phyloP scores from a whole-genome alignment of 1,284 basidiomycete genomes.

The Apiotrichum gracile region DNA sequence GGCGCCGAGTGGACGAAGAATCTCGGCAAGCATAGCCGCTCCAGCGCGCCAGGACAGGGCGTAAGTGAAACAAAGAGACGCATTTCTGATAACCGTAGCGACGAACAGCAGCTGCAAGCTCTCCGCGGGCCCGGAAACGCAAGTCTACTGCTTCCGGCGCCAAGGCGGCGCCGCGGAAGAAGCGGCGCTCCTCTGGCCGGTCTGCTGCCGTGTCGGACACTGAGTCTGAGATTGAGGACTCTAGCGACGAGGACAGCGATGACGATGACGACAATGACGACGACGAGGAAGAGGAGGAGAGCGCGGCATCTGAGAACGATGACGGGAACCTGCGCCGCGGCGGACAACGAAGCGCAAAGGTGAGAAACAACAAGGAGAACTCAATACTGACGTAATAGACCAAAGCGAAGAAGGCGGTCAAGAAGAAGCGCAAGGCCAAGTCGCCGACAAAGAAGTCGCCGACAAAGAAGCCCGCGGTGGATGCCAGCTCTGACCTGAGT shows the following conservation, averaged over 20 bases:
- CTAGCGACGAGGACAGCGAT: conserved; percentile 5
- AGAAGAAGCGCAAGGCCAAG: background rate
- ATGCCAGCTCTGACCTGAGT: conserved; percentile 1
- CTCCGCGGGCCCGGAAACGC: background rate
- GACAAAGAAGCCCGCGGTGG: background rate
- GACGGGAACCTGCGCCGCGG: conserved; percentile 35
- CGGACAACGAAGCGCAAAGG: conserved; percentile 39
- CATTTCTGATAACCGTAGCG: background rate
- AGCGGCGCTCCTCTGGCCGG: conserved; percentile 1
- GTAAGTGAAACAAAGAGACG: background rate
- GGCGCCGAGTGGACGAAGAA: conserved; percentile 19
- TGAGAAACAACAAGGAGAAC: conserved; percentile 13
- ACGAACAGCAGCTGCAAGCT: background rate
- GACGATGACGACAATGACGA: conserved; percentile 14
- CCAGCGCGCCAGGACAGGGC: background rate
- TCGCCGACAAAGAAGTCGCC: background rate
- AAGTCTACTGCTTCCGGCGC: background rate
- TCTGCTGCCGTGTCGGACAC: background rate
- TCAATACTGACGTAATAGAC: conserved; percentile 16
- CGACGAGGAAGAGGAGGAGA: conserved; percentile 20
- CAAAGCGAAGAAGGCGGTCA: conserved; percentile 36
- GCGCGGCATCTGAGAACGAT: conserved; percentile 19
- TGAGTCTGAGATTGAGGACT: background rate
- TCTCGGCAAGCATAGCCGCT: conserved; percentile 17
- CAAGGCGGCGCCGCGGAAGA: conserved; percentile 7